A percentile compares a stretch with the other conserved stretches of the same genome.
Conservation (phyloP, 2,329 filamentous ascomycete genomes). For the Cercospora janseana region DNA sequence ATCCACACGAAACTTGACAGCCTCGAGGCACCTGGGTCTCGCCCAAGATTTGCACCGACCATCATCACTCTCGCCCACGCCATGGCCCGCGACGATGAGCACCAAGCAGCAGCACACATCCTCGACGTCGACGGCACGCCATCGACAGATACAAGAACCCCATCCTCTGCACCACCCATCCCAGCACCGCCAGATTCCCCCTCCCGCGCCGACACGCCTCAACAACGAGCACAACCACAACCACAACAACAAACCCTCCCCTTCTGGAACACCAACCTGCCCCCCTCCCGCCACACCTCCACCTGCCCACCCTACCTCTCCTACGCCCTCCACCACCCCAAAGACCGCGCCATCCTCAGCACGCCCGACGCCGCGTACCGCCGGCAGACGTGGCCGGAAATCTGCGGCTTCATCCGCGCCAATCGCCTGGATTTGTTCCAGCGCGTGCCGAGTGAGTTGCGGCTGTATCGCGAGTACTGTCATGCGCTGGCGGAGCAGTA, state of each 20-base stretch:
- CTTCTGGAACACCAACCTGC: conserved; percentile 84
- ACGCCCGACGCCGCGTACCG: conserved; percentile 67
- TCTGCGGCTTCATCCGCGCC: conserved; percentile 59
- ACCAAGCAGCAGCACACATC: neutral
- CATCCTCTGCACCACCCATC: neutral
- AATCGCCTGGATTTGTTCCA: conserved; percentile 77
- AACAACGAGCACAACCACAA: conserved; percentile 1
- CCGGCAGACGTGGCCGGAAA: conserved; percentile 66
- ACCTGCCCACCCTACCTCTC: conserved; percentile 71
- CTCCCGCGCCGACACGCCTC: neutral
- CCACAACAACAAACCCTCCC: conserved; percentile 40
- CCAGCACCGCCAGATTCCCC: neutral
- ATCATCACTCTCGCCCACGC: neutral
- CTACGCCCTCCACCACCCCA: conserved; percentile 54
- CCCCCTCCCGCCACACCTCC: conserved; percentile 57
- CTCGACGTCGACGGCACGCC: conserved; percentile 6
- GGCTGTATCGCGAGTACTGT: conserved; percentile 72
- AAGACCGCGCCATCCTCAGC: conserved; percentile 68
- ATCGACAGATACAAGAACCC: neutral
- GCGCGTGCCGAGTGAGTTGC: conserved; percentile 71
- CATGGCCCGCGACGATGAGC: conserved; percentile 1
- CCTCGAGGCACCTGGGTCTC: too few relatives aligned
- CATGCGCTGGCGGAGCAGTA: conserved; percentile 62
- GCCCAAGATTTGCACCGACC: neutral
- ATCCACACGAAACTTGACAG: too few relatives aligned